phyloP scores from a whole-genome alignment of 768 basidiomycete species.

The Phlebiopsis gigantea region DNA sequence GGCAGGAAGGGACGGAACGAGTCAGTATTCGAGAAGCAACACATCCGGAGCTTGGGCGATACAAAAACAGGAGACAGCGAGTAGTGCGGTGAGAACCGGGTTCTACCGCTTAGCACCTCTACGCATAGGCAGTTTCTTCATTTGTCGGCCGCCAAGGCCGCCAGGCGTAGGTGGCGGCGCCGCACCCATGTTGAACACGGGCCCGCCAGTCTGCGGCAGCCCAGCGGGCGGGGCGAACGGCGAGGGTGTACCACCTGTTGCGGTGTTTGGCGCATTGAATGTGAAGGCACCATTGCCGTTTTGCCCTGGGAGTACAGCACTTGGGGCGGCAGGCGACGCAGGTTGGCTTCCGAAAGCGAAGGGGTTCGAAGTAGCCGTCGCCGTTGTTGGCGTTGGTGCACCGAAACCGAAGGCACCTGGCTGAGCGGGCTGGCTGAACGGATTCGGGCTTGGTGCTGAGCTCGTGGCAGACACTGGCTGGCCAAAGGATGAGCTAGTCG shows the following conservation, averaged over 20 bases:
- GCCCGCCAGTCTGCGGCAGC: constrained; percentile 12
- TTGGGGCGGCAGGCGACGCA: constrained; percentile 27
- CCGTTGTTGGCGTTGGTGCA: constrained; percentile 21
- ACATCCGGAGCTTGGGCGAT: neutral
- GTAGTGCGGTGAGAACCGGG: neutral
- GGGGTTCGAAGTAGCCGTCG: constrained; percentile 26
- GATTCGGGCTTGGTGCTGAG: constrained; percentile 24
- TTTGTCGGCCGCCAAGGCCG: constrained; percentile 11
- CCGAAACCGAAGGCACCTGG: constrained; percentile 13
- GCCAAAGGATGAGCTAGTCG: constrained; percentile 20
- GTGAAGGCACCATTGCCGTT: constrained; percentile 18
- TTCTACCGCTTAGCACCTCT: constrained; percentile 24
- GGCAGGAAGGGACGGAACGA: constrained; percentile 1
- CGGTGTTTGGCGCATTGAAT: constrained; percentile 19
- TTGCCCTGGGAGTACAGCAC: constrained; percentile 19
- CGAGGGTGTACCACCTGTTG: constrained; percentile 16
- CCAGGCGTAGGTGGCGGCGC: constrained; percentile 17
- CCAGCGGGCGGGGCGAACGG: constrained; percentile 23
- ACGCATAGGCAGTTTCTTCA: constrained; percentile 29
- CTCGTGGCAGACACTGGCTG: constrained; percentile 15
- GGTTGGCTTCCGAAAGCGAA: constrained; percentile 29
- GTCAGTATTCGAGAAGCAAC: constrained; percentile 6
- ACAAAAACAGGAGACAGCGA: neutral
- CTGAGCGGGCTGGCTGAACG: constrained; percentile 21
- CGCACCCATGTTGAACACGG: constrained; percentile 28